Conservation (phyloP, 192 early-diverging fungal species). For the Backusella liffmaniae region DNA sequence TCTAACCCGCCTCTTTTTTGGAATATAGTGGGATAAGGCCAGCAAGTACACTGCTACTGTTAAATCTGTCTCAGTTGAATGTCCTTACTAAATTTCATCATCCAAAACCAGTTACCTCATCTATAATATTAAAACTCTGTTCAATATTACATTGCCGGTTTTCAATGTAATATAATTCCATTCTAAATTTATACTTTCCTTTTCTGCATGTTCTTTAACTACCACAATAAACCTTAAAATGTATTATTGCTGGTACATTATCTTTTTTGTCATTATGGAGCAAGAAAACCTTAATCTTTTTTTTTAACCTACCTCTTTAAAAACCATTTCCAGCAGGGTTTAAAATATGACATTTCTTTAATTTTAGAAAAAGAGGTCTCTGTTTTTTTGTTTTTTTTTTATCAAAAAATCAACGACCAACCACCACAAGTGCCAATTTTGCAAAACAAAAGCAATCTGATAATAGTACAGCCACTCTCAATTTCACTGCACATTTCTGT, state of each 20-base stretch:
- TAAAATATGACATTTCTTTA: too few species aligned
- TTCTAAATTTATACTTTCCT: background rate
- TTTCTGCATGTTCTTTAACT: background rate
- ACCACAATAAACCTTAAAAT: background rate
- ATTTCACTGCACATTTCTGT: too few species aligned
- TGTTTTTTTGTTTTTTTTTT: too few species aligned
- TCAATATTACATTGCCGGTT: background rate
- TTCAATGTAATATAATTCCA: background rate
- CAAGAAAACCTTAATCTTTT: too few species aligned
- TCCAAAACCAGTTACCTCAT: background rate
- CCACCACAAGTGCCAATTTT: too few species aligned
- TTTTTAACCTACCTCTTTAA: too few species aligned
- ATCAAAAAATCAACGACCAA: too few species aligned
- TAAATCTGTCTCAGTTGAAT: conserved; percentile 9
- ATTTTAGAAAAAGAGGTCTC: too few species aligned
- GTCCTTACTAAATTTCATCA: background rate
- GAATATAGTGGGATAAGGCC: conserved; percentile 6
- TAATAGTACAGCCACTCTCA: too few species aligned
- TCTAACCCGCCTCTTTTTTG: background rate
- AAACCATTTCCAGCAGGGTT: too few species aligned
- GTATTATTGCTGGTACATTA: background rate
- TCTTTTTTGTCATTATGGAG: too few species aligned
- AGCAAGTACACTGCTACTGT: background rate
- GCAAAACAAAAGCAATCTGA: too few species aligned
- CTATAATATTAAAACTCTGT: background rate